Base-by-base conservation (phyloP, 768 basidiomycete species). In the Paxillus involutus region DNA sequence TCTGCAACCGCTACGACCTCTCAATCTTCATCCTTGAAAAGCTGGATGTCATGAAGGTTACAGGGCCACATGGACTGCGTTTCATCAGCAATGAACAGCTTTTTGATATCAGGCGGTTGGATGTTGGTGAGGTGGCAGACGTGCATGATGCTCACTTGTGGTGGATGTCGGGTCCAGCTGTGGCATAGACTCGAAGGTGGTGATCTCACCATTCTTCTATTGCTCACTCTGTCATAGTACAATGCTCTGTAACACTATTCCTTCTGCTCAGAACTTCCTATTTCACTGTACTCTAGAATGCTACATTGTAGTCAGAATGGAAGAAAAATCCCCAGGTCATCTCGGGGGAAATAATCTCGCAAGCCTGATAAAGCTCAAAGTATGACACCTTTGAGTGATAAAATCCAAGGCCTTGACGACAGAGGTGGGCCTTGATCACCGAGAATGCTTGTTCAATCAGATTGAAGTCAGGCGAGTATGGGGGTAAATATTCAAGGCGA, bases 381-480 rank as follows among this genome's bases (percentile, higher is more conserved):
- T 55, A 55, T n/a, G 46, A 46, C 11, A 29, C 47, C n/a, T 50
- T 33, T 17, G 48, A 54, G 32, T 32, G 32, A 32, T 32, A 9
- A 32, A 32, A 32, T 32, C 32, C 32, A 29, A 50, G 50, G 17
- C 43, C 54, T 29, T 37, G 13, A 21, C 24, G 35, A 36, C 12
- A 16, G 24, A 69, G 45, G 16, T 58, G 37, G 3, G 59, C 44
- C 42, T 67, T 69, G 49, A 68, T 63, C 2, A 51, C 50, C 0
- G 58, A 67, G 26, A 60, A 71, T 6, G 63, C 64, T 47, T 68
- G 59, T 47, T 71, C 61, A 37, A 71, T 71, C 1, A 65, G 70
- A 35, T 71, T 66, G 24, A 58, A 62, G 53, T 71, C 58, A 0
- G 70, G 64, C 3, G 70, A 71, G 44, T 71, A 71, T 19, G 68